Evolutionary conservation across 83 land plant genomes (phyloP), one percentile per base, ranked within the genome.

Genomic region (Picea abies): DNA sequence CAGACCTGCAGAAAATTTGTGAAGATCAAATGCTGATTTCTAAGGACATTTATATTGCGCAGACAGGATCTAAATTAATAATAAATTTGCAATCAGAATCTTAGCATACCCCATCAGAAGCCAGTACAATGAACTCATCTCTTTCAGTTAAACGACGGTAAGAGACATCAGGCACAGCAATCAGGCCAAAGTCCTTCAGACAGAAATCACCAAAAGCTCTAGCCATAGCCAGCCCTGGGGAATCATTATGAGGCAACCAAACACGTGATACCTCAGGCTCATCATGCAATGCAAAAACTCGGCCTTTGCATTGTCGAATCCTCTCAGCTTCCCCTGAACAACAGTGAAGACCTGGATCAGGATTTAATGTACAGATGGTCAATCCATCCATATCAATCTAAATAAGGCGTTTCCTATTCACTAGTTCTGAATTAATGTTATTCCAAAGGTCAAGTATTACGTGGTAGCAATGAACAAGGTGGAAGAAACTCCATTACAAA

Each of bases 71-170:
- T n/a, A n/a, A n/a, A n/a, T n/a, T n/a, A n/a, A n/a, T n/a, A n/a
- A n/a, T n/a, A n/a, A n/a, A n/a, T n/a, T n/a, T n/a, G n/a, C n/a
- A n/a, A n/a, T n/a, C n/a, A n/a, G n/a, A n/a, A n/a, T n/a, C n/a
- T n/a, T n/a, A n/a, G n/a, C n/a, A n/a, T n/a, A n/a, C n/a, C 92
- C 96, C 96, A 83, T 94, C 96, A 35, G 94, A 92, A 70, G 96
- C 96, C 70, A 94, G 86, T 82, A 92, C 88, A 77, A 94, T 80
- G 70, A 94, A 94, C 66, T 94, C 89, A 78, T 94, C 96, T 80
- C 65, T 88, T 11, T 85, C 84, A 72, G 92, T 90, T 17, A 92
- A 78, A 25, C 62, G 89, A 47, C 44, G 89, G 82, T 92, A 90
- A 14, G 88, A 92, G 20, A 92, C 71, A 80, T 90, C 91, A 15